Evolutionary conservation across 768 basidiomycete genomes (phyloP), one percentile per base, ranked within the genome.

Genomic region (Suillus weaverae): DNA sequence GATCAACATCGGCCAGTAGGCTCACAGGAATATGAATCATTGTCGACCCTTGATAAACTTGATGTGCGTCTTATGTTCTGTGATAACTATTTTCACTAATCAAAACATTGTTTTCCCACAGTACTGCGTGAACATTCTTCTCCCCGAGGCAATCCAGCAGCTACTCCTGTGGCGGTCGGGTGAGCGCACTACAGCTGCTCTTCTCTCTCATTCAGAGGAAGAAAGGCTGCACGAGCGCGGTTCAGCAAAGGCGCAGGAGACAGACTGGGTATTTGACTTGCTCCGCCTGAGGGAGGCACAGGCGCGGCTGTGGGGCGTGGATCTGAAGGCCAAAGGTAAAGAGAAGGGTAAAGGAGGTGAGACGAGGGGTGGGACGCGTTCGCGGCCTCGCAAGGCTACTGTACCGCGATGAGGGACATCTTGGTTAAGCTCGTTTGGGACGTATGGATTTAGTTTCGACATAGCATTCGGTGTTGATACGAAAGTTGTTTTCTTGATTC

Each of bases 111-210:
- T 30, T 41, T 11, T 6, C 44, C 36, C 16, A 36, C 67, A 92
- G 89, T 93, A 92, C 68, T 91, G 89, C 71, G 75, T 85, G 43
- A 86, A 89, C 64, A 82, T 94, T 36, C 83, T 94, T 13, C 80
- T 92, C 5, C 89, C 87, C 3, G 91, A 92, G 73, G 82, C 88
- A 4, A 80, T 90, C 46, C 78, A 88, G 50, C 92, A 94, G 70
- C 79, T 94, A 10, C 78, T 91, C n/a, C 76, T 92, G 16, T 92
- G 90, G 89, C 85, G 89, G 13, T 77, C 78, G 18, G 90, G 88
- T 1, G 74, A 82, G 41, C 89, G 92, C 33, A 81, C 73, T 1
- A 81, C 83, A 0, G 48, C 80, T 7, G 77, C 79, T 5, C 75
- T 91, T 11, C 81, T 89, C 13, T 74, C 84, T 3, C 70, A 72